Base-by-base conservation (phyloP, 371 early-diverging fungal genomes). In the Amoeboaphelidium protococcarum region DNA sequence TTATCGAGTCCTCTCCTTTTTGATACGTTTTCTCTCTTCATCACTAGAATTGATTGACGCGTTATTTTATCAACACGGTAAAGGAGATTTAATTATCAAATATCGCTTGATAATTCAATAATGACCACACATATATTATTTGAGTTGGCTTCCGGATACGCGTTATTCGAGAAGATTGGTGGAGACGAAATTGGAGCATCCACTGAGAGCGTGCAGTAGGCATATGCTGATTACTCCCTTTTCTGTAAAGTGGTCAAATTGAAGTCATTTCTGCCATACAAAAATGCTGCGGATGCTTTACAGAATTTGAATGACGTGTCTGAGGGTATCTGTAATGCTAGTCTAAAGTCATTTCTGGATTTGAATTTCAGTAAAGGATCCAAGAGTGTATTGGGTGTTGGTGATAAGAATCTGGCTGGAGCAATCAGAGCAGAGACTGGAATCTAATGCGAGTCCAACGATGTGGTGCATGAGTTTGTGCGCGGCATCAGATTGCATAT, bases 231-330 rank as follows among this genome's bases (percentile, higher is more conserved):
- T 64, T 71, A 89, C 46, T 67, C 80, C 51, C 80, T 82, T 65
- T 90, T 96, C 58, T 76, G 81, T 56, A 78, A 85, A 60, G 72
- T 72, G 61, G 61, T 94, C 50, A 83, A 81, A 63, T 75, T 91
- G 58, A 83, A 79, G 67, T 80, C 86, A 4, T 92, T 94, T 55
- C 66, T 72, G 40, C 94, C 97, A 46, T 96, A 94, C 76, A 90
- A 87, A 65, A 80, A 66, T 55, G 91, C 94, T 27, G 86, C 82
- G 31, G 84, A 96, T 61, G 97, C 97, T 59, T 69, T 96, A 26
- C 90, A 91, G 63, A 92, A 90, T 63, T 78, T 82, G 47, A 91
- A 86, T 67, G 89, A 89, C 57, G 77, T 96, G 24, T 85, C 90
- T 48, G 97, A 96, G 74, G 94, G 92, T 56, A 67, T 83, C 60